Base-by-base conservation (phyloP, 2,329 filamentous ascomycete genomes). In the Fusarium gaditjirri region DNA sequence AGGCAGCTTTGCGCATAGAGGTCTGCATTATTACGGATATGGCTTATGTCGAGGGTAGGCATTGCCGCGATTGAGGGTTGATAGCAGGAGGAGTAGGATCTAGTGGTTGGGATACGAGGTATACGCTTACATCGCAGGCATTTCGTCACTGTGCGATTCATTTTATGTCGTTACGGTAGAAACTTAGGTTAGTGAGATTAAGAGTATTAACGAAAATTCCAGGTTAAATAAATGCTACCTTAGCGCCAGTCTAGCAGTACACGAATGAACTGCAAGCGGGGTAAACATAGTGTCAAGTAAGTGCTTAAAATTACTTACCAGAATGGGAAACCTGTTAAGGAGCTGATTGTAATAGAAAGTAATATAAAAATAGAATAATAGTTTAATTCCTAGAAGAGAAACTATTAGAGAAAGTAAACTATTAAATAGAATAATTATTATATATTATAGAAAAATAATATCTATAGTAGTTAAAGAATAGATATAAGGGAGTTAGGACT, bases 51-150 rank as follows among this genome's bases (percentile, higher is more conserved):
- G 14, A 31, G 21, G 10, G 46, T 31, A 23, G 46, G 21, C 21
- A 9, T 49, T 9, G 21, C 2, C 3, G 46, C 14, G 14, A 31
- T 31, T 31, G 21, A 49, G 8, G 46, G 27, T 7, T 27, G 27
- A 21, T 9, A 1, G 14, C 10, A 1, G 1, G 3, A 23, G 44
- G 14, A 47, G 27, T 49, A 49, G 14, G 1, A 23, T 23, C 3
- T 31, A 31, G 14, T 23, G 10, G 8, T 2, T 13, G 0, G 21
- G 2, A 17, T 23, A 5, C 21, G 46, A 31, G 46, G 7, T 1
- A 10, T 49, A 5, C 5, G 21, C 11, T 23, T 9, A 11, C 16
- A 23, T 13, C 5, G 10, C 10, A 4, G 10, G 21, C 27, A 19
- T 7, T 47, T 31, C 1, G 5, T 1, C 12, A 23, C 6, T 9